A percentile compares a stretch with the other conserved stretches of the same genome.
These are phyloP conservation scores for Rutstroemia sydowiana DNA, from an alignment of 2,329 filamentous ascomycete species.

Conservation along the genomic window DNA sequence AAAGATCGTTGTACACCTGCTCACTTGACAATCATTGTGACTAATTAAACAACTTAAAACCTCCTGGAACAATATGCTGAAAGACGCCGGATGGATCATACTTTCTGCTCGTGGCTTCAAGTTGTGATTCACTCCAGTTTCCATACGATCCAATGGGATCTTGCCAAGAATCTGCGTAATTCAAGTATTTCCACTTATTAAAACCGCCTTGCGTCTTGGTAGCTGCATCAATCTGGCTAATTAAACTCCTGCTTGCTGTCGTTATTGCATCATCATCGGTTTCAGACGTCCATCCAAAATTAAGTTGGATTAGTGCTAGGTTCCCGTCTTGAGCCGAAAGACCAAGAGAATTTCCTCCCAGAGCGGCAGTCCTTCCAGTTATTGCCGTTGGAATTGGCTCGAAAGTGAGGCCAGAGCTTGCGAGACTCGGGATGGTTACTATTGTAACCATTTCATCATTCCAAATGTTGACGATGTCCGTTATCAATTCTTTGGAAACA, in stretches of 20 bases:
- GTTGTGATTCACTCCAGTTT: too few species aligned
- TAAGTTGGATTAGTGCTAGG: neutral
- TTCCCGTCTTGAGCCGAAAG: neutral
- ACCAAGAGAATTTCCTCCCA: neutral
- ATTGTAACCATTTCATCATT: neutral
- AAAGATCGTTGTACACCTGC: too few species aligned
- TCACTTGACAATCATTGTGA: too few species aligned
- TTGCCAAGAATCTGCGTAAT: too few species aligned
- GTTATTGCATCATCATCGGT: neutral
- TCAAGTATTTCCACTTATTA: too few species aligned
- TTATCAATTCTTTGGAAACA: neutral
- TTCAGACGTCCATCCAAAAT: neutral
- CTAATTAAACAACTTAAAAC: too few species aligned
- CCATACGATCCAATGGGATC: too few species aligned
- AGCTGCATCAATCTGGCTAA: neutral
- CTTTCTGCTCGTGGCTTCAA: too few species aligned
- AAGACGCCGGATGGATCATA: too few species aligned
- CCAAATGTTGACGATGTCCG: neutral
- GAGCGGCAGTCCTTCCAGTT: neutral
- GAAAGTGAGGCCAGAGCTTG: neutral
- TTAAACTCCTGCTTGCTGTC: neutral
- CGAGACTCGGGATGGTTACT: neutral
- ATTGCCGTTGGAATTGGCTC: neutral
- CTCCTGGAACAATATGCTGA: too few species aligned
- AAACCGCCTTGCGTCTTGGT: neutral